Percentiles rank a stretch among this genome's conserved stretches.
Evolutionary conservation across 2,329 filamentous ascomycete species (phyloP).

Genomic region (Botrytis sinoallii): DNA sequence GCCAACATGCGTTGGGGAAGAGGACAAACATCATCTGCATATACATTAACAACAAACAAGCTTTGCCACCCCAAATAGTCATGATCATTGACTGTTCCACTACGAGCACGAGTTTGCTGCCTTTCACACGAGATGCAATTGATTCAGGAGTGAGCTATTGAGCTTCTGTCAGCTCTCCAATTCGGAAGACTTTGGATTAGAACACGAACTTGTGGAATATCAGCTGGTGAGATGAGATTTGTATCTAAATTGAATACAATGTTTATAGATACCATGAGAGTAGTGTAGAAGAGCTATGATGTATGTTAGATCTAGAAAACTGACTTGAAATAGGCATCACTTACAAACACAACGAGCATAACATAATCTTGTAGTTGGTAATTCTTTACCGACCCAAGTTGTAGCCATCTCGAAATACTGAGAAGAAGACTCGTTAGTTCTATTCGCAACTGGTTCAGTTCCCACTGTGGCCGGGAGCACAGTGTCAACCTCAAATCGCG

Average conservation of each 20-base stretch:
- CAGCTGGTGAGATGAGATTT: constrained; percentile 54
- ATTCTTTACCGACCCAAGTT: constrained; percentile 46
- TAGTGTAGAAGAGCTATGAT: constrained; percentile 47
- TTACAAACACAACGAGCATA: constrained; percentile 52
- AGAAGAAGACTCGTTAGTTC: background rate
- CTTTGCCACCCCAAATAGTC: constrained; percentile 55
- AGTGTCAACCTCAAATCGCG: background rate
- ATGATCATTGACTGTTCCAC: constrained; percentile 61
- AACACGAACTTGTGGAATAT: constrained; percentile 36
- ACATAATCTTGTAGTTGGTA: constrained; percentile 55
- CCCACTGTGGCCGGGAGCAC: too few species aligned
- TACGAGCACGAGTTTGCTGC: constrained; percentile 61
- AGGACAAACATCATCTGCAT: constrained; percentile 47
- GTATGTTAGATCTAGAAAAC: background rate
- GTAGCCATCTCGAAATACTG: constrained; percentile 42
- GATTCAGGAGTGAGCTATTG: constrained; percentile 43
- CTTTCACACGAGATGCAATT: constrained; percentile 37
- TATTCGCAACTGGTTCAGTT: background rate
- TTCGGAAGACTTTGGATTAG: background rate
- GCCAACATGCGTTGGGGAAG: background rate
- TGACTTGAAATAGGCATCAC: constrained; percentile 27
- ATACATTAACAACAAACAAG: constrained; percentile 56
- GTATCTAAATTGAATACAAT: constrained; percentile 54
- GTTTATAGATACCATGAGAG: constrained; percentile 54
- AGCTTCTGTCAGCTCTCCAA: background rate